These are phyloP conservation scores for Debaryomyces hansenii DNA, from an alignment of 805 yeast genomes.

Conservation along the genomic window DNA sequence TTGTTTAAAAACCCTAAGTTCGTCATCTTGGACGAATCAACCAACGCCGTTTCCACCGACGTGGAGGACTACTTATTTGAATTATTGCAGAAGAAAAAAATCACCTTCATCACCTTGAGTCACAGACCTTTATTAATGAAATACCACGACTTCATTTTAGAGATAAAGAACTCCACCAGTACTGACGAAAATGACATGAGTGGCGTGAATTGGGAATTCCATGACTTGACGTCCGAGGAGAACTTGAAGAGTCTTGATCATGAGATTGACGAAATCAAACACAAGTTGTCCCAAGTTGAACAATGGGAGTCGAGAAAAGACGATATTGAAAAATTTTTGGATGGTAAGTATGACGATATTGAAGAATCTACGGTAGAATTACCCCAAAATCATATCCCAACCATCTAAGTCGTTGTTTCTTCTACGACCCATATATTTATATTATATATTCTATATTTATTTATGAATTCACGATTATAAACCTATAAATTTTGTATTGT, in stretches of 20 bases:
- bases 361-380: slow-evolving; percentile 5
- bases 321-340: slow-evolving; percentile 54
- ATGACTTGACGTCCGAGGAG: slow-evolving; percentile 63
- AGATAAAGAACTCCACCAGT: slow-evolving; percentile 50
- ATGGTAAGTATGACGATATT: slow-evolving; percentile 35
- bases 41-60: slow-evolving; percentile 87
- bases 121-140: slow-evolving; percentile 83
- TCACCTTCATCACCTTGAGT: slow-evolving; percentile 77
- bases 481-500: background rate
- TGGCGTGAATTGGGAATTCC: slow-evolving; percentile 48
- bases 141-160: slow-evolving; percentile 77
- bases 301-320: slow-evolving; percentile 59
- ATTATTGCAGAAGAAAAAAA: slow-evolving; percentile 62
- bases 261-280: slow-evolving; percentile 68
- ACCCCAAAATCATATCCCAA: slow-evolving; percentile 1
- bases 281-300: slow-evolving; percentile 58
- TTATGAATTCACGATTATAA: background rate
- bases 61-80: slow-evolving; percentile 87
- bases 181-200: slow-evolving; percentile 30
- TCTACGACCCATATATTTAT: background rate
- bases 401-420: background rate
- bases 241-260: slow-evolving; percentile 68
- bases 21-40: slow-evolving; percentile 88
- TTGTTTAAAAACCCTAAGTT: slow-evolving; percentile 78
- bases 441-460: background rate